Evolutionary conservation across 768 basidiomycete genomes (phyloP).

Genomic region (Boletus patriciae): DNA sequence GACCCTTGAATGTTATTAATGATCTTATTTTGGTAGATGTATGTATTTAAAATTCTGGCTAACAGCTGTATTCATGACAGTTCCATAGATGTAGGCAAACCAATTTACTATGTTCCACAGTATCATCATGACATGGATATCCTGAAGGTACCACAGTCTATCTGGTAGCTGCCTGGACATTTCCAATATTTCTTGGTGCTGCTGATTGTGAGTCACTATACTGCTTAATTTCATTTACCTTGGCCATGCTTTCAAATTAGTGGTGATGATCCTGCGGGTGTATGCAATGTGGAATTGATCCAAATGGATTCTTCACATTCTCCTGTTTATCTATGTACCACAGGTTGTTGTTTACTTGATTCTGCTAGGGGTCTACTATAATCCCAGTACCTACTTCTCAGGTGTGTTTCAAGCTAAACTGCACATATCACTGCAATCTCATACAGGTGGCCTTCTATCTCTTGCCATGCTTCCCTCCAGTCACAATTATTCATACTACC

Average conservation of each 20-base stretch:
- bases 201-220: not conserved
- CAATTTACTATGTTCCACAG: not conserved
- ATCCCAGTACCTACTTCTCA: not conserved
- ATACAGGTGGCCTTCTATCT: not conserved
- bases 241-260: not conserved
- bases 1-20: not conserved
- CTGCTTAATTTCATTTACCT: not conserved
- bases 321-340: not conserved
- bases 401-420: not conserved
- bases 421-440: not conserved
- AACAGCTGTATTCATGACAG: not conserved
- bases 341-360: not conserved
- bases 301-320: not conserved
- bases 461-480: not conserved
- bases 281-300: slow-evolving; percentile 5
- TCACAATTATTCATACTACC: not conserved
- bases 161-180: not conserved
- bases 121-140: not conserved
- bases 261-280: not conserved
- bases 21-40: not conserved
- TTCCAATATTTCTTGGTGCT: not conserved
- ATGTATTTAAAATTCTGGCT: not conserved
- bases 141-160: not conserved
- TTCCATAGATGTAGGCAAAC: not conserved
- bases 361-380: not conserved